Base-by-base conservation (phyloP, 805 yeast species). In the Wickerhamomyces bisporus region DNA sequence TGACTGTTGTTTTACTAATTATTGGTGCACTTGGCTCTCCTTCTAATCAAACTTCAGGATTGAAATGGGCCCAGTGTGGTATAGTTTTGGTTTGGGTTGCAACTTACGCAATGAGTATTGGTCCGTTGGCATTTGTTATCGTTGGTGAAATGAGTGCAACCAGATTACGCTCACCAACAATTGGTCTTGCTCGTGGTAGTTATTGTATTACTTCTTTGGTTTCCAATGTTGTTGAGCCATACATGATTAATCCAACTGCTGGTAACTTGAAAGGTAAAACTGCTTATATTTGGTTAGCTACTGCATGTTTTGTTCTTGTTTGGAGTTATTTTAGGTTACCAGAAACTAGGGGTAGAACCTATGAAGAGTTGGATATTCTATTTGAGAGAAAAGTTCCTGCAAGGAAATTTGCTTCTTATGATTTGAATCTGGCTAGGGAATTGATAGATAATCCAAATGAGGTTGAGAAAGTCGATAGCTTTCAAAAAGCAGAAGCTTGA, bases 321-420 rank as follows among this genome's bases (percentile, higher is more conserved):
- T 74, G 77, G 75, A 58, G 65, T 26, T 68, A 60, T 55, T 70
- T 73, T 55, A 68, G 73, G 35, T 61, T 77, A 35, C 85, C 86
- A 9, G 86, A 79, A 55, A 73, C 82, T 20, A 65, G 65, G 46
- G 70, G 68, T 34, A 66, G 79, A 55, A 74, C 83, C 0, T 77
- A 64, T 51, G 79, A 77, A 35, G 84, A 79, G 50, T 61, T 79
- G 51, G 84, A 78, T 56, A 60, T 62, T 37, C 58, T 79, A 61
- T 79, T 77, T 57, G 63, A 54, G 28, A 53, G 49, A 39, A 38
- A 49, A 6, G 48, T 70, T 42, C 70, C 72, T 9, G 75, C 78
- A 6, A 68, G 77, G 56, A 58, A 66, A 48, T 72, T 72, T 32
- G 26, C 20, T 7, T 32, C 19, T 14, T 27, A 14, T 12, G 30